Conservation (phyloP, 495 filamentous ascomycete species). For the Penicillium flavigenum region DNA sequence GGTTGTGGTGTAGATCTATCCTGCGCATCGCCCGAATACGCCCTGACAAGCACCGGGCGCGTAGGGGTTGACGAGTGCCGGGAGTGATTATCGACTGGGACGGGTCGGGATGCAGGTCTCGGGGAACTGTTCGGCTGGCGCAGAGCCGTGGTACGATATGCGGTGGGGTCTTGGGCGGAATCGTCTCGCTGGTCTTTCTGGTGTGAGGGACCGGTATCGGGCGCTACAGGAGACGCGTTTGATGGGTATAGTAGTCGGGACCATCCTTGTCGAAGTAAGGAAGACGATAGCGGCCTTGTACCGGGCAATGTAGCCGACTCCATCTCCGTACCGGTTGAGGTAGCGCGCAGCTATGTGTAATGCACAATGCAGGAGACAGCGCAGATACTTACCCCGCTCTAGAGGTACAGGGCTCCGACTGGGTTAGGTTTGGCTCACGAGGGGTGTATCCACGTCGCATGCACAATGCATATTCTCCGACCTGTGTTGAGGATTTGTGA, state of each 20-base stretch:
- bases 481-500: slow-evolving; percentile 17
- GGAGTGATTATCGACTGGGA: slow-evolving; percentile 19
- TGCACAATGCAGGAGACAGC: slow-evolving; percentile 20
- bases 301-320: slow-evolving; percentile 33
- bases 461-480: slow-evolving; percentile 17
- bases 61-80: slow-evolving; percentile 31
- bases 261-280: slow-evolving; percentile 34
- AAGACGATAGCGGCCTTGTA: slow-evolving; percentile 33
- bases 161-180: slow-evolving; percentile 17
- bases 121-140: slow-evolving; percentile 31
- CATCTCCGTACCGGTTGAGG: slow-evolving; percentile 27
- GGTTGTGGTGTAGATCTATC: slow-evolving; percentile 20
- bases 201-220: slow-evolving; percentile 22
- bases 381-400: slow-evolving; percentile 27
- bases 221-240: slow-evolving; percentile 23
- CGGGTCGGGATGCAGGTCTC: slow-evolving; percentile 27
- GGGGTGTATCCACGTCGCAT: slow-evolving; percentile 23
- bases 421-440: slow-evolving; percentile 18
- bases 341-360: slow-evolving; percentile 9
- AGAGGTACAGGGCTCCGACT: slow-evolving; percentile 11
- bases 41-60: slow-evolving; percentile 47
- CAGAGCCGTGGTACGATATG: slow-evolving; percentile 31
- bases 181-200: slow-evolving; percentile 27
- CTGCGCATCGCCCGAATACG: slow-evolving; percentile 41
- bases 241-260: slow-evolving; percentile 29